A percentile compares a stretch with the other conserved stretches of the same genome.
These are phyloP conservation scores for Fusarium begoniae DNA, from an alignment of 2,329 filamentous ascomycete species.

Conservation along the genomic window DNA sequence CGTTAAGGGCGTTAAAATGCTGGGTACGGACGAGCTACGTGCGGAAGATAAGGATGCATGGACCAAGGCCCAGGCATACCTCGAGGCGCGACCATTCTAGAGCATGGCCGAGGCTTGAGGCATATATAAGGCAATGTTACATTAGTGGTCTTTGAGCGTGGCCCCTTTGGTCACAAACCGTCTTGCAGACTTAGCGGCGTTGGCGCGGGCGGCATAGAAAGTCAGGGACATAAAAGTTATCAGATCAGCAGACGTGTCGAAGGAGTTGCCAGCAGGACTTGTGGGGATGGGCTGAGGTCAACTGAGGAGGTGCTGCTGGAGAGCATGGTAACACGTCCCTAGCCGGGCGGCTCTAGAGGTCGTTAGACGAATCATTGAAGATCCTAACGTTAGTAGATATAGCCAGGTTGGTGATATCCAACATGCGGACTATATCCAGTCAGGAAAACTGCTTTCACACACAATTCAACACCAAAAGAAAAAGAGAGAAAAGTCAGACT, in stretches of 20 bases:
- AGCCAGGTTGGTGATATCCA: slow-evolving; percentile 8
- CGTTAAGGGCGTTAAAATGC: slow-evolving; percentile 63
- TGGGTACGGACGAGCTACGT: slow-evolving; percentile 59
- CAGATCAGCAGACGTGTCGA: slow-evolving; percentile 28
- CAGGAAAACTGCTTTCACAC: slow-evolving; percentile 10
- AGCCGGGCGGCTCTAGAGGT: slow-evolving; percentile 1
- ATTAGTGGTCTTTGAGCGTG: slow-evolving; percentile 33
- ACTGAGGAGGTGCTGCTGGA: neutral
- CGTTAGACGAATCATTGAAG: slow-evolving; percentile 7
- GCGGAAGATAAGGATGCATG: slow-evolving; percentile 60
- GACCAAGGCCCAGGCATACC: slow-evolving; percentile 64
- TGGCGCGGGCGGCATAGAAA: slow-evolving; percentile 40
- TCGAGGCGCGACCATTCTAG: slow-evolving; percentile 56
- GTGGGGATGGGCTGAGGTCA: slow-evolving; percentile 29
- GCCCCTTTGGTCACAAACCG: slow-evolving; percentile 34
- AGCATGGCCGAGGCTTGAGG: slow-evolving; percentile 12
- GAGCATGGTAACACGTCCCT: slow-evolving; percentile 2
- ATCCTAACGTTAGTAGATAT: neutral
- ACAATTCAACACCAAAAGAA: neutral
- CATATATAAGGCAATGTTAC: slow-evolving; percentile 33
- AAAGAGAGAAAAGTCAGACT: neutral
- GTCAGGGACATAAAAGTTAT: slow-evolving; percentile 38
- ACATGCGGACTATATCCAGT: slow-evolving; percentile 22
- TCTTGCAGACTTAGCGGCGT: slow-evolving; percentile 40
- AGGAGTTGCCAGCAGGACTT: slow-evolving; percentile 31